Evolutionary conservation across 352 stramenopile species (phyloP), one percentile per base, ranked within the genome.

Genomic region (Globisporangium heterothallicum): DNA sequence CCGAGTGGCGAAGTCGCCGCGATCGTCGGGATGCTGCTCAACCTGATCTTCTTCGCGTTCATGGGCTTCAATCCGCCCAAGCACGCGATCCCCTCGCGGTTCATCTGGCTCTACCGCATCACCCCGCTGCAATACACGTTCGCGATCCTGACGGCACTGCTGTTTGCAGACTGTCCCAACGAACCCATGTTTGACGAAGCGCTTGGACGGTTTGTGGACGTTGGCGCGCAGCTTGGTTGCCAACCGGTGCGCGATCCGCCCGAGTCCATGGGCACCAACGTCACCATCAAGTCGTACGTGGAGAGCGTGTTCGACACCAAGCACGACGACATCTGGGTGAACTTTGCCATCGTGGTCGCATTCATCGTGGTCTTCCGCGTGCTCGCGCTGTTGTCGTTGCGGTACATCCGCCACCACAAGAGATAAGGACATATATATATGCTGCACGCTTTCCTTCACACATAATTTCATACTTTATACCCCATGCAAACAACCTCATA

Each of bases 211-310:
- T 13, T 42, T 5, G 7, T 61, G 16, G 30, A 87, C 2, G 81
- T 83, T 16, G 68, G 59, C 6, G 73, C 71, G 9, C 12, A 69
- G 6, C 42, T 88, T 3, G 82, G 73, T 26, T 92, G 79, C 51
- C 69, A 84, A 52, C 29, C 64, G 1, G 60, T 92, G 36, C 63
- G 46, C 3, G 64, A 78, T 26, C 74, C 75, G 22, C 82, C 82
- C 26, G 56, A 60, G 3, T 54, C 58, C 1, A 56, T 86, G 16
- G 59, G 64, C 14, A 52, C 64, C 18, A n/a, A n/a, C n/a, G 64
- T 78, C 25, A 63, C 72, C 12, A 59, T 90, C 49, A 66, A 80
- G 50, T 41, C 55, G 47, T 92, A 88, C 63, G 58, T 88, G 25
- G 68, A 82, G 26, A 5, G 54, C 35, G 64, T 85, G 4, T 92